Base-by-base conservation (phyloP, 257 asterid species). In the Forsythia suspensa region DNA sequence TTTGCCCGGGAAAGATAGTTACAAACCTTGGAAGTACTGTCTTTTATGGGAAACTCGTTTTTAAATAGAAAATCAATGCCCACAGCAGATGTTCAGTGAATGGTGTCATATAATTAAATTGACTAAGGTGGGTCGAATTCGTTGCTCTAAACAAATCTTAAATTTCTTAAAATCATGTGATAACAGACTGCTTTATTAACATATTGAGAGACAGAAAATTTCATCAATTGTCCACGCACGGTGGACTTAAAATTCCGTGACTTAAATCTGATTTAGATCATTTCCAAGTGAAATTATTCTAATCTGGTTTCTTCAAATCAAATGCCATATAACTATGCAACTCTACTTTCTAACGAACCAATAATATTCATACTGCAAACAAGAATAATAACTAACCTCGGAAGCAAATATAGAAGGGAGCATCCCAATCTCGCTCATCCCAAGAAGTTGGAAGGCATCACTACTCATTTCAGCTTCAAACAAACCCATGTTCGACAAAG, bases 401-500 rank as follows among this genome's bases (percentile, higher is more conserved):
- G 84, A 78, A 70, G 96, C 89, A 80, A 95, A 95, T 36, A 91
- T 34, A 75, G 97, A 87, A 37, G 98, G 98, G n/a, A 95, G 88
- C 95, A 95, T 85, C 84, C 98, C 98, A 4, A 91, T 90, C 84
- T 95, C 92, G 18, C 98, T 91, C 98, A 95, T 95, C 34, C 98
- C 98, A 59, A 94, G 84, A 74, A 95, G 97, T 85, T 91, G 98
- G 78, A 85, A 95, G 1, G 96, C 88, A 81, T 95, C 98, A 69
- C 94, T 87, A 75, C 97, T 94, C 98, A 94, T 94, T 74, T 94
- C 98, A 65, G 97, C 98, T 78, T 91, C 97, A 75, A 94, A 94
- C 84, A 95, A 40, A 15, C 98, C 98, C 94, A 92, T 79, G 57
- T 95, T 95, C 8, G 98, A 95, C 94, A 95, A 83, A 0, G 98